A percentile compares a stretch with the other conserved stretches of the same genome.
Evolutionary conservation across 2,329 filamentous ascomycete species (phyloP).

Genomic region (Nectriaceae sp.): DNA sequence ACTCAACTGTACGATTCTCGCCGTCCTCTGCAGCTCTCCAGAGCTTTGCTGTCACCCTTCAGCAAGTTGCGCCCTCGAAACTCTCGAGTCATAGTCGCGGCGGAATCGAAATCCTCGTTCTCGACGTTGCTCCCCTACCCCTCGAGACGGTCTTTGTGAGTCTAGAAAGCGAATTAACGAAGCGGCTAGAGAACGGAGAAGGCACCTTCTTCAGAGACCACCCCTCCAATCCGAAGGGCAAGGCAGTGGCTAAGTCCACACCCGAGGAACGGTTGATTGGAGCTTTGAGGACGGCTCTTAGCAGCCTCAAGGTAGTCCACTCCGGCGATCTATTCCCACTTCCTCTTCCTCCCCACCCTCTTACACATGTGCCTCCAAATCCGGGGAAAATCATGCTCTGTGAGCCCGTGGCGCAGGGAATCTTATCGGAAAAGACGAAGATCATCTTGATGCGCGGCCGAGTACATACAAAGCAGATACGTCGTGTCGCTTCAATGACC

Average conservation of each 20-base stretch:
- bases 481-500: slow-evolving; percentile 49
- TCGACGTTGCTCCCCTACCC: slow-evolving; percentile 77
- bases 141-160: slow-evolving; percentile 87
- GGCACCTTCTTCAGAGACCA: slow-evolving; percentile 75
- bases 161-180: slow-evolving; percentile 78
- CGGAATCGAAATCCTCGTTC: slow-evolving; percentile 79
- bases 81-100: slow-evolving; percentile 71
- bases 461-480: slow-evolving; percentile 54
- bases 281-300: slow-evolving; percentile 74
- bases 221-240: slow-evolving; percentile 43
- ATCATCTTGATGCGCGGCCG: slow-evolving; percentile 75
- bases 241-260: slow-evolving; percentile 36
- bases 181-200: slow-evolving; percentile 79
- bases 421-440: slow-evolving; percentile 75
- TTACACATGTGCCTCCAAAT: slow-evolving; percentile 81
- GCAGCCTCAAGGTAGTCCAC: slow-evolving; percentile 75
- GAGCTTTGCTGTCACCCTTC: slow-evolving; percentile 73
- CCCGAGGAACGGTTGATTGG: slow-evolving; percentile 61
- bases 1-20: slow-evolving; percentile 79
- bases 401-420: slow-evolving; percentile 88
- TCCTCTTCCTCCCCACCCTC: slow-evolving; percentile 78
- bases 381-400: slow-evolving; percentile 90
- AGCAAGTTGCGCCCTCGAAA: slow-evolving; percentile 74
- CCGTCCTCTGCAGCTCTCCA: slow-evolving; percentile 73
- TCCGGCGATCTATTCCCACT: slow-evolving; percentile 77